Evolutionary conservation across 495 filamentous ascomycete species (phyloP).

Genomic region (Podospora didyma): DNA sequence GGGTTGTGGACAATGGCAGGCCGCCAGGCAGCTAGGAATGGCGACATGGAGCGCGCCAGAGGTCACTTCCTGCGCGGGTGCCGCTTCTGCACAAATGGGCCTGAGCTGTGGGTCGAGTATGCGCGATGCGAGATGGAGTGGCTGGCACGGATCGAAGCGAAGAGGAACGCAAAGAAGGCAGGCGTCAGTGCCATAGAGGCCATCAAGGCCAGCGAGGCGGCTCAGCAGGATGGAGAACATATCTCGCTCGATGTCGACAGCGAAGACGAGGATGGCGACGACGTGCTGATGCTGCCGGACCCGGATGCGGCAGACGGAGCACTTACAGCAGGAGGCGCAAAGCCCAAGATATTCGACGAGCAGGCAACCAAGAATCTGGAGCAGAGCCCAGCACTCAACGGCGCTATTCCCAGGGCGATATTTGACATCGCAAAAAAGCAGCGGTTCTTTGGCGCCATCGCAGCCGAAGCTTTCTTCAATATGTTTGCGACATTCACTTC

Average conservation of each 20-base stretch:
- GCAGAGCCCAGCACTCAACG: slow-evolving; percentile 76
- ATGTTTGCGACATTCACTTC: slow-evolving; percentile 66
- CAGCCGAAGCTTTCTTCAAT: slow-evolving; percentile 75
- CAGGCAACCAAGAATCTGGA: slow-evolving; percentile 56
- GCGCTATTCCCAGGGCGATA: slow-evolving; percentile 87
- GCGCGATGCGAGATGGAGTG: slow-evolving; percentile 89
- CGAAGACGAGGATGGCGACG: slow-evolving; percentile 36
- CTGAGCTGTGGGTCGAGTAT: slow-evolving; percentile 81
- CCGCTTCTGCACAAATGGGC: slow-evolving; percentile 74
- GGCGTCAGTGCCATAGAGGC: slow-evolving; percentile 36
- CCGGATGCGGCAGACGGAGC: slow-evolving; percentile 24
- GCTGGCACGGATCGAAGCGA: slow-evolving; percentile 70
- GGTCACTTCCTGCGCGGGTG: slow-evolving; percentile 82
- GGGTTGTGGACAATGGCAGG: slow-evolving; percentile 89
- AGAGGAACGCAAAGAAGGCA: slow-evolving; percentile 56
- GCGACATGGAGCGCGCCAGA: slow-evolving; percentile 79
- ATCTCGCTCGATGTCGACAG: slow-evolving; percentile 34
- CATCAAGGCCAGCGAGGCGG: slow-evolving; percentile 34
- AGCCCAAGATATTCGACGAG: slow-evolving; percentile 50
- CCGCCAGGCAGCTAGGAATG: slow-evolving; percentile 65
- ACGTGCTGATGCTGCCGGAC: slow-evolving; percentile 40
- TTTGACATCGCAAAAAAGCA: slow-evolving; percentile 85
- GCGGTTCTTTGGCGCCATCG: slow-evolving; percentile 56
- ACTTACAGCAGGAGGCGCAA: slow-evolving; percentile 16
- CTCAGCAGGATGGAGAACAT: slow-evolving; percentile 21